Evolutionary conservation across 345 rosid species (phyloP), one percentile per base, ranked within the genome.

Genomic region (Excoecaria cochinchinensis): DNA sequence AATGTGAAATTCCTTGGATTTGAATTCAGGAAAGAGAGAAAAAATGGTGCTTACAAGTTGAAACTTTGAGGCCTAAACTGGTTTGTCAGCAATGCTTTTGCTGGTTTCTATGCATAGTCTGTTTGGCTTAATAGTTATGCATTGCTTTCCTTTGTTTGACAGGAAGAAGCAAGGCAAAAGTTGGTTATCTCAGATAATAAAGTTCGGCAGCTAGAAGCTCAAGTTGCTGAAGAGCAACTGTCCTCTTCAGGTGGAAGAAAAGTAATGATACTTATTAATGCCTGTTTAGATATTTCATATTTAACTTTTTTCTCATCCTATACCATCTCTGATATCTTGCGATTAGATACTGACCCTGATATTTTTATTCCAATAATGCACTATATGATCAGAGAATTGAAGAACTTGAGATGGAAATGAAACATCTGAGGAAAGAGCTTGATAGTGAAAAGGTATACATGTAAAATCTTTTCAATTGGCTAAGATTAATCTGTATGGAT

Each of bases 81-180:
- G 98, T 95, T 91, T 11, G 42, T 22, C 8, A 3, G 48, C 61
- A 67, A 39, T 60, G 21, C 42, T 63, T 69, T 76, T 24, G 21
- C 39, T 5, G 55, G 17, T 71, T 64, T 55, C 40, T 19, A n/a
- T 38, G 36, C 3, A 4, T 14, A 69, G 31, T 12, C 4, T 40
- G 62, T 25, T 16, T 63, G 62, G 24, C 62, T 48, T 50, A 40
- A 61, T 46, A 22, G 44, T 25, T 21, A 25, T 25, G n/a, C 51
- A 31, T 57, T 59, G 36, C 70, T 52, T 69, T 65, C 40, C 70
- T 74, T 76, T 7, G 22, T 46, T 74, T 67, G 71, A 65, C 86
- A 91, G 98, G 99, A 95, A 79, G 97, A 91, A 70, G 86, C 93
- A 4, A 88, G 99, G 84, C 90, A 88, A 75, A 92, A 89, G 84